These are phyloP conservation scores for Corynascus novoguineensis DNA, from an alignment of 495 filamentous ascomycete genomes.

Conservation along the genomic window DNA sequence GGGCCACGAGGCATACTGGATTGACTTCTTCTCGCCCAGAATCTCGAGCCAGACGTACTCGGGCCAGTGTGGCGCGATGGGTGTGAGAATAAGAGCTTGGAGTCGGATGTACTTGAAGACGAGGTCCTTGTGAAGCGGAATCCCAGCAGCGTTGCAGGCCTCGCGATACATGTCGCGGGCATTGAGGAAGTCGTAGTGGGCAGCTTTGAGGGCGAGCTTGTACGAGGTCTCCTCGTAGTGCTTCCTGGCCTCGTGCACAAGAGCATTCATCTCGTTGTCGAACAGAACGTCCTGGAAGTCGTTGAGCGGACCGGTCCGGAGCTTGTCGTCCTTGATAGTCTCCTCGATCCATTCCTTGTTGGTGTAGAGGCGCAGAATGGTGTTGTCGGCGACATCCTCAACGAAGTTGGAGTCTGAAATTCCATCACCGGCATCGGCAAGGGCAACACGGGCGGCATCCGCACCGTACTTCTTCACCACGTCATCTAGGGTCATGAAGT, in stretches of 20 bases:
- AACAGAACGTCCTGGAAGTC: conserved; percentile 85
- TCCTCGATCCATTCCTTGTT: conserved; percentile 93
- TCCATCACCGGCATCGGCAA: conserved; percentile 91
- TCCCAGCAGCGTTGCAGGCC: conserved; percentile 60
- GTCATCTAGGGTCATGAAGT: conserved; percentile 88
- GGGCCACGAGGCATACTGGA: conserved; percentile 79
- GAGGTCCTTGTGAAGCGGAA: conserved; percentile 77
- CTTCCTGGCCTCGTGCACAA: conserved; percentile 65
- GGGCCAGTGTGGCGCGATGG: conserved; percentile 87
- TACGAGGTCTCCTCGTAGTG: conserved; percentile 78
- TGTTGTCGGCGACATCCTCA: conserved; percentile 86
- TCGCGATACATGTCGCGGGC: conserved; percentile 91
- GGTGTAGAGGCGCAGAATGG: conserved; percentile 77
- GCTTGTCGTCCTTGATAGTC: conserved; percentile 60
- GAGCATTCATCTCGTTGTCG: conserved; percentile 85
- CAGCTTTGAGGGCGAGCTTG: conserved; percentile 87
- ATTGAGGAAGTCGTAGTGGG: conserved; percentile 80
- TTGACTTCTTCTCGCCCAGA: conserved; percentile 64
- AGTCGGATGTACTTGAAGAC: conserved; percentile 73
- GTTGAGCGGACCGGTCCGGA: conserved; percentile 68
- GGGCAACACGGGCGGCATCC: conserved; percentile 83
- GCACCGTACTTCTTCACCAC: conserved; percentile 88
- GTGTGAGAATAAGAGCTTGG: conserved; percentile 53
- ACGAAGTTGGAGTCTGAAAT: conserved; percentile 97
- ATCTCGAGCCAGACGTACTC: conserved; percentile 92